Conservation (phyloP, 305 asterid species). For the Solanum hybrid region DNA sequence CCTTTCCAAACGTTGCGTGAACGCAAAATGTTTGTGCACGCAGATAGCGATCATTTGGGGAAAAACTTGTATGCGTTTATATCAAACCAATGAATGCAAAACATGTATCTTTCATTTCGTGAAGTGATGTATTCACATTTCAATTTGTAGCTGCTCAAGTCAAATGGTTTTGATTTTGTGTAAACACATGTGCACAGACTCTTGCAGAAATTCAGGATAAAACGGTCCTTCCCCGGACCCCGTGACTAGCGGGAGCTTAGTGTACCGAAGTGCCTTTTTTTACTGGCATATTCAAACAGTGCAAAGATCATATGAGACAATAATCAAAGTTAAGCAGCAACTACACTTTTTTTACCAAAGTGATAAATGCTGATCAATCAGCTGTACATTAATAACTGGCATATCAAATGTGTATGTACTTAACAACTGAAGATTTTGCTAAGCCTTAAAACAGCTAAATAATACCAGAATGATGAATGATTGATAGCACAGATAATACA, state of each 20-base stretch:
- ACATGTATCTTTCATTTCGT: not conserved
- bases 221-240: not conserved
- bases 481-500: not conserved
- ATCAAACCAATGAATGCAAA: too few species aligned
- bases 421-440: not conserved
- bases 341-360: not conserved
- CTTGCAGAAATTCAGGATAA: fast-evolving
- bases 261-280: not conserved
- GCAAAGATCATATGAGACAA: not conserved
- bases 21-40: too few species aligned
- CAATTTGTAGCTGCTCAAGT: not conserved
- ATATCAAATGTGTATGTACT: not conserved
- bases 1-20: too few species aligned
- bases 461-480: not conserved
- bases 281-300: not conserved
- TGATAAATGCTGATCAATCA: not conserved
- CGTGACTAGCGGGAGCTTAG: not conserved
- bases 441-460: not conserved
- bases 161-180: not conserved
- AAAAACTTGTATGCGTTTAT: too few species aligned
- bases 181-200: not conserved
- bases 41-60: too few species aligned
- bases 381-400: constrained; percentile 2
- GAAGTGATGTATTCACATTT: not conserved
- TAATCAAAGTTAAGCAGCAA: not conserved